Percentiles rank a stretch among this genome's conserved stretches.
These are phyloP conservation scores for Rubia tinctorum DNA, from an alignment of 305 asterid genomes.

Conservation along the genomic window DNA sequence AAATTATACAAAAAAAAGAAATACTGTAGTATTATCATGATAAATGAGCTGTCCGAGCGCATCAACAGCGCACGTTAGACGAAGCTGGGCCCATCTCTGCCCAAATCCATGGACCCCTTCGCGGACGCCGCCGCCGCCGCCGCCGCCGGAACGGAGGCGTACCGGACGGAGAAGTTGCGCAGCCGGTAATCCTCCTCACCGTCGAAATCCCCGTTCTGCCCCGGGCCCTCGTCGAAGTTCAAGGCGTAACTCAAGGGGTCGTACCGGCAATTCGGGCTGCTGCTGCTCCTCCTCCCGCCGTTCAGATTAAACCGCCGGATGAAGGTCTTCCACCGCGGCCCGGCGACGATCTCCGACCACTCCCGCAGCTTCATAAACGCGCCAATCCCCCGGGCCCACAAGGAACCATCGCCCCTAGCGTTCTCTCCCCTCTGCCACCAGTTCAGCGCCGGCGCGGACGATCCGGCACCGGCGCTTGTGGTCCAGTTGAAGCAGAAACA, in stretches of 20 bases:
- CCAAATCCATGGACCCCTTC: conserved; percentile 51
- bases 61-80: conserved; percentile 25
- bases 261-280: conserved; percentile 50
- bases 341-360: conserved; percentile 91
- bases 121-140: conserved; percentile 21
- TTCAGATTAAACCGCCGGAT: conserved; percentile 64
- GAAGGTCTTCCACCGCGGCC: conserved; percentile 86
- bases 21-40: neutral
- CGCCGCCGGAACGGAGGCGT: conserved; percentile 43
- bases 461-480: conserved; percentile 22
- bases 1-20: neutral
- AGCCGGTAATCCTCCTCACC: conserved; percentile 38
- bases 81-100: conserved; percentile 49
- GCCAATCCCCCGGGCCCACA: conserved; percentile 52
- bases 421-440: conserved; percentile 56
- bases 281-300: conserved; percentile 23
- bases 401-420: conserved; percentile 10
- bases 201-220: conserved; percentile 39
- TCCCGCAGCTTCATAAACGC: conserved; percentile 63
- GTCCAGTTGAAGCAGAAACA: conserved; percentile 51
- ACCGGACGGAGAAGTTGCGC: conserved; percentile 68
- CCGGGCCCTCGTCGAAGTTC: conserved; percentile 80
- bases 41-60: conserved; percentile 16
- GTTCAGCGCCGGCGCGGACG: conserved; percentile 25
- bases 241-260: conserved; percentile 72